These are phyloP conservation scores for Debaryomyces hansenii DNA, from an alignment of 805 yeast species.

Conservation along the genomic window DNA sequence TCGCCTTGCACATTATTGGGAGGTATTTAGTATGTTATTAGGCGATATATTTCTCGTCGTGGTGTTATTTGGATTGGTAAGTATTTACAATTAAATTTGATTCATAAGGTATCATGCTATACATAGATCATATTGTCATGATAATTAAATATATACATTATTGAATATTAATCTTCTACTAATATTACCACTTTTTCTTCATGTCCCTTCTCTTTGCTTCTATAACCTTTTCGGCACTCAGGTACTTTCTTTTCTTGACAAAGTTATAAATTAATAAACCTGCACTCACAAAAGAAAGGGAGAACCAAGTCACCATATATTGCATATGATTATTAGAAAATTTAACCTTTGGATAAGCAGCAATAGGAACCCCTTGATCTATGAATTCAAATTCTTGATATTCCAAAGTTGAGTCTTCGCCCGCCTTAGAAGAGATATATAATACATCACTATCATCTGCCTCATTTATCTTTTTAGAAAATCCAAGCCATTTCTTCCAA, in stretches of 20 bases:
- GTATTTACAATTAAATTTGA: constrained; percentile 11
- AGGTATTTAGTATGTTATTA: constrained; percentile 32
- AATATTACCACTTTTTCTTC: constrained; percentile 21
- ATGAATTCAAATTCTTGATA: constrained; percentile 55
- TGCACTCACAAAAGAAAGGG: constrained; percentile 71
- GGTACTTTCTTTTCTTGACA: constrained; percentile 27
- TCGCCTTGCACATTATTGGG: constrained; percentile 35
- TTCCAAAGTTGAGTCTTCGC: constrained; percentile 32
- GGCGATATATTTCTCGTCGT: constrained; percentile 39
- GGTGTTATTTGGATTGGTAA: constrained; percentile 38
- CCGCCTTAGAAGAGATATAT: constrained; percentile 19
- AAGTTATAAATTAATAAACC: constrained; percentile 52
- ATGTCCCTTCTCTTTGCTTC: constrained; percentile 41
- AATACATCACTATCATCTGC: constrained; percentile 15
- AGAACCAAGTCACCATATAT: constrained; percentile 94
- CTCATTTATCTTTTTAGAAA: constrained; percentile 6
- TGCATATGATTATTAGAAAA: constrained; percentile 88
- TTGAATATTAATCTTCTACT: background rate
- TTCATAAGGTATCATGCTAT: background rate
- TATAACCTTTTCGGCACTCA: constrained; percentile 39
- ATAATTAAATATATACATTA: background rate
- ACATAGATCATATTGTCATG: background rate
- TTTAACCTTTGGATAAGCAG: constrained; percentile 76
- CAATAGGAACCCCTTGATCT: constrained; percentile 87
- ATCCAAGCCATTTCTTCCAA: constrained; percentile 11